Base-by-base conservation (phyloP, 2,329 filamentous ascomycete species). In the Cladosporium austrohemisphaericum region DNA sequence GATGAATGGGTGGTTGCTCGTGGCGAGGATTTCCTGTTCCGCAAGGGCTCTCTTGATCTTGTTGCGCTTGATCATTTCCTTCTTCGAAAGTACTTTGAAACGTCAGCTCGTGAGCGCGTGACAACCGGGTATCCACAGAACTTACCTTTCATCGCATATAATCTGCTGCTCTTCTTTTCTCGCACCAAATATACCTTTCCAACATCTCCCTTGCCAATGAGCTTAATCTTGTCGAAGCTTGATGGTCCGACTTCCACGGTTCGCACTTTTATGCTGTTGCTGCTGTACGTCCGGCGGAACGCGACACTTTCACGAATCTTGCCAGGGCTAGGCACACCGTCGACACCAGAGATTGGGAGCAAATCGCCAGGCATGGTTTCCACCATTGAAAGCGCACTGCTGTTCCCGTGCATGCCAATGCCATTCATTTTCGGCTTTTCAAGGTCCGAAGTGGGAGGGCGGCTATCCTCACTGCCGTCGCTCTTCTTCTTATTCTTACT, bases 21-120 rank as follows among this genome's bases (percentile, higher is more conserved):
- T 98, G 7, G 93, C 93, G 47, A 98, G 76, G 57, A 98, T 98
- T 70, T 98, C 93, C 68, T 97, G 93, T 72, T 98, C 93, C 29
- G 93, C 93, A 59, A 98, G 77, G 11, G 93, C 93, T 65, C 93
- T 84, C 79, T 98, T 98, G 74, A 98, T 98, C 79, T 98, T 98
- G 77, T 98, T 98, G 51, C 93, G 86, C 76, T 98, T 98, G 71
- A 98, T 98, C 93, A 98, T 98, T 71, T 98, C 93, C 76, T 97
- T 96, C 73, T 98, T 98, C 78, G 91, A 97, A 70, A 98, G 68
- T 5, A 98, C 93, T 97, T 65, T 38, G n/a, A 46, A 44, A 25
- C 41, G 57, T 71, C 56, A 71, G 66, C 20, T 6, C 25, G 25
- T 26, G 25, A 26, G 20, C 9, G 18, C 6, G 5, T 9, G 22